Evolutionary conservation across 2,329 filamentous ascomycete species (phyloP).

Genomic region (Fusarium brevicatenulatum): DNA sequence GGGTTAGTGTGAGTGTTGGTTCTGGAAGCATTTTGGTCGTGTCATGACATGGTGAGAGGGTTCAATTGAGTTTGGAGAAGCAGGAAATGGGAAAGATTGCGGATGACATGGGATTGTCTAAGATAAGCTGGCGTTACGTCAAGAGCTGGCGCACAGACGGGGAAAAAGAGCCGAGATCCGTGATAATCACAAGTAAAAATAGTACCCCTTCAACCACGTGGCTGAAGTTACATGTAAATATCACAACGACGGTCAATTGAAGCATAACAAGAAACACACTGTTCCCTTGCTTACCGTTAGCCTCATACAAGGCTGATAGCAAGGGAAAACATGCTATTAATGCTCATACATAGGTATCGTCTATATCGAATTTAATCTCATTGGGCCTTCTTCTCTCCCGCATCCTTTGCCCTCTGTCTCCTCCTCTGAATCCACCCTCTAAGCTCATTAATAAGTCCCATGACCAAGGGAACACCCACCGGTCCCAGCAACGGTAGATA

Average conservation of each 20-base stretch:
- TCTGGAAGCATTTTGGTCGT: conserved; percentile 61
- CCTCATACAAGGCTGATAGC: background rate
- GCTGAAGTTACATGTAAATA: background rate
- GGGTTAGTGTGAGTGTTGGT: conserved; percentile 73
- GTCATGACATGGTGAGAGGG: conserved; percentile 33
- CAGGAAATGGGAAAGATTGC: background rate
- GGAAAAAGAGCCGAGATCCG: conserved; percentile 23
- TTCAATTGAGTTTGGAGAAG: conserved; percentile 2
- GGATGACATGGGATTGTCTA: conserved; percentile 13
- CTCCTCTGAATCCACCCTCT: conserved; percentile 67
- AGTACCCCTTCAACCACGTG: background rate
- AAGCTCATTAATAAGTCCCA: conserved; percentile 84
- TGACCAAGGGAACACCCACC: conserved; percentile 86
- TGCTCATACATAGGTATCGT: conserved; percentile 28
- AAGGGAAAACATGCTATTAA: conserved; percentile 6
- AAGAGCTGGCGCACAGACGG: conserved; percentile 26
- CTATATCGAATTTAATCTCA: conserved; percentile 26
- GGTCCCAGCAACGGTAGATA: conserved; percentile 93
- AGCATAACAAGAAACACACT: background rate
- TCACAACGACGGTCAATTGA: background rate
- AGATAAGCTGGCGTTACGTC: conserved; percentile 11
- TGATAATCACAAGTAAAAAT: conserved; percentile 11
- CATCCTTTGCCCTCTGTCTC: conserved; percentile 55
- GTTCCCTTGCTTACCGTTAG: background rate
- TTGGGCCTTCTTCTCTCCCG: conserved; percentile 52